Evolutionary conservation across 306 rosid genomes (phyloP), one percentile per base, ranked within the genome.

Genomic region (Carpinus fangiana): DNA sequence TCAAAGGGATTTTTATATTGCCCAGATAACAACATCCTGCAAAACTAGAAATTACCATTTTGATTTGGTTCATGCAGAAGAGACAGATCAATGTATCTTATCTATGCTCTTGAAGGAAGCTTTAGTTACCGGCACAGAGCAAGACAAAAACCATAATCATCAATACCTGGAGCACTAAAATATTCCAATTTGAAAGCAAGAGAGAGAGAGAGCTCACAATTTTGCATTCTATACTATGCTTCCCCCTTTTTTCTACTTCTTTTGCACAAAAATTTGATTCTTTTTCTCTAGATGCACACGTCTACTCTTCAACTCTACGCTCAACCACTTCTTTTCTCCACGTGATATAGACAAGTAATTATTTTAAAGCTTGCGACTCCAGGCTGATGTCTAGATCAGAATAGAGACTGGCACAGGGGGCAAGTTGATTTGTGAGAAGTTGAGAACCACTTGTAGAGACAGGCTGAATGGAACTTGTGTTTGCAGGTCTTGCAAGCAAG

Each of bases 401-500:
- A 95, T 0, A 97, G 98, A 81, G 98, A 92, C 86, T 95, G 98
- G 81, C 98, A 92, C 81, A 92, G 53, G 1, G 98, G 98, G 83
- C 98, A 95, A 48, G 98, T 83, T 82, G 98, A 95, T 86, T 95
- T 95, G 83, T 92, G 98, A 71, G 98, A 94, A 65, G 98, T 94
- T 31, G 97, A 90, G 86, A 95, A 92, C 98, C 98, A 95, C 80
- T 91, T 95, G 68, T 85, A 92, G 56, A 95, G 98, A 81, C 97
- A 92, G 50, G 98, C 98, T 38, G 97, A 87, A 79, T 95, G 98
- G 89, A 95, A 95, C 82, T 92, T 95, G 92, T 92, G 97, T 84
- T 92, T 95, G 97, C 98, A 95, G 31, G 98, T 95, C 88, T 80
- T 90, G 97, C 98, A 95, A 51, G 97, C 93, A 50, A 95, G 97